Evolutionary conservation across 495 filamentous ascomycete species (phyloP).

Genomic region (Podospora appendiculata): DNA sequence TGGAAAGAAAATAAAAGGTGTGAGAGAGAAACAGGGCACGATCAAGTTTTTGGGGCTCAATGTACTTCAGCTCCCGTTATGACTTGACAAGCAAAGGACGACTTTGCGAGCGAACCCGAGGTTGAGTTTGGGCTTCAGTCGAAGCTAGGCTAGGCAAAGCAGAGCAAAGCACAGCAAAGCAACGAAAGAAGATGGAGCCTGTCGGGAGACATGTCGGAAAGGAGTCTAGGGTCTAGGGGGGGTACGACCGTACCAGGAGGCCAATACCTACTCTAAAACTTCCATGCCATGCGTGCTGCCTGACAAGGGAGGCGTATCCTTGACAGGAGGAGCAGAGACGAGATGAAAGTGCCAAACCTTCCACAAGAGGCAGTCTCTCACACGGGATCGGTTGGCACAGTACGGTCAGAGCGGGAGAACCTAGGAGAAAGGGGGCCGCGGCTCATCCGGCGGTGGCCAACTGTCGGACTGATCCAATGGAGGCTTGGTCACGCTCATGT

Average conservation of each 20-base stretch:
- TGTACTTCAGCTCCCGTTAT: conserved; percentile 17
- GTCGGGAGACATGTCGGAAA: conserved; percentile 24
- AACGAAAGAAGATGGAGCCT: conserved; percentile 10
- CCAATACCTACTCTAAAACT: conserved; percentile 12
- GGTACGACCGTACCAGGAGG: conserved; percentile 3
- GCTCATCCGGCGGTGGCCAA: conserved; percentile 14
- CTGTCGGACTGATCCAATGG: conserved; percentile 3
- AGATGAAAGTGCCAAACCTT: conserved; percentile 25
- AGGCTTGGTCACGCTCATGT: conserved; percentile 29
- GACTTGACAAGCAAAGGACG: conserved; percentile 19
- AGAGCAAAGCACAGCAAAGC: conserved; percentile 1
- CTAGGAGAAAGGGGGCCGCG: conserved; percentile 6
- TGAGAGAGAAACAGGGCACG: conserved; percentile 5
- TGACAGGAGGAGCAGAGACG: conserved; percentile 14
- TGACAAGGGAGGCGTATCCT: conserved; percentile 19
- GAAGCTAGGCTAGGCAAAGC: conserved; percentile 11
- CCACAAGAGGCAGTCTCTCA: conserved; percentile 23
- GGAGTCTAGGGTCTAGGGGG: conserved; percentile 20
- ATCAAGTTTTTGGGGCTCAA: conserved; percentile 14
- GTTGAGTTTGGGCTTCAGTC: conserved; percentile 7
- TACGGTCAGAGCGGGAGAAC: conserved; percentile 17
- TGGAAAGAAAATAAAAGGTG: conserved; percentile 6
- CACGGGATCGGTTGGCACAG: conserved; percentile 22
- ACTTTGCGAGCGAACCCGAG: conserved; percentile 13
- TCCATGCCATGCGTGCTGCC: conserved; percentile 15